Conservation (phyloP, 345 rosid genomes). For the Salix exigua region DNA sequence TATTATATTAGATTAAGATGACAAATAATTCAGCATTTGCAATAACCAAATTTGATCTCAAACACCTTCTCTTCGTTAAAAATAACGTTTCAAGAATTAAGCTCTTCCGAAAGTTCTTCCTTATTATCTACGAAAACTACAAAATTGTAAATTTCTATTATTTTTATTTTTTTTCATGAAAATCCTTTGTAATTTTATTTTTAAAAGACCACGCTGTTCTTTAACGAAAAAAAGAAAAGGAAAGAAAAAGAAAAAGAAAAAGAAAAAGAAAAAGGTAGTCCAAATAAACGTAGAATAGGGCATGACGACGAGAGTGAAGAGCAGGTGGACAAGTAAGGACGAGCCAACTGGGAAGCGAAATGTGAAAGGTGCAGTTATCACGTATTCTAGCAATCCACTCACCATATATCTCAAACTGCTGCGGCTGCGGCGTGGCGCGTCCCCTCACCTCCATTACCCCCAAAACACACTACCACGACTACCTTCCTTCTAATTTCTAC, state of each 20-base stretch:
- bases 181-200: too few species aligned
- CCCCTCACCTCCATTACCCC: slow-evolving; percentile 13
- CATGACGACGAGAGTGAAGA: background rate
- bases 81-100: too few species aligned
- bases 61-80: too few species aligned
- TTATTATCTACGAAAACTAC: too few species aligned
- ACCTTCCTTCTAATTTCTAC: slow-evolving; percentile 11
- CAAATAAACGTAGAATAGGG: background rate
- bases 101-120: too few species aligned
- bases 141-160: too few species aligned
- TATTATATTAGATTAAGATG: too few species aligned
- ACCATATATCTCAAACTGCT: background rate
- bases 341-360: slow-evolving; percentile 20
- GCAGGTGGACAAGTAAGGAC: slow-evolving; percentile 23
- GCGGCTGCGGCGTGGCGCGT: background rate
- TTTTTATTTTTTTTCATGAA: too few species aligned
- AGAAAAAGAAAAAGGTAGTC: background rate
- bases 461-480: background rate
- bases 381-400: background rate
- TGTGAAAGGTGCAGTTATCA: slow-evolving; percentile 16
- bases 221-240: too few species aligned
- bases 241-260: background rate
- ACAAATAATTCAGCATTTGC: too few species aligned
- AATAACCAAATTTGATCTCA: too few species aligned
- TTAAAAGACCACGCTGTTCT: too few species aligned